Base-by-base conservation (phyloP, 169 alveolate genomes). In the Theileria annulata region DNA sequence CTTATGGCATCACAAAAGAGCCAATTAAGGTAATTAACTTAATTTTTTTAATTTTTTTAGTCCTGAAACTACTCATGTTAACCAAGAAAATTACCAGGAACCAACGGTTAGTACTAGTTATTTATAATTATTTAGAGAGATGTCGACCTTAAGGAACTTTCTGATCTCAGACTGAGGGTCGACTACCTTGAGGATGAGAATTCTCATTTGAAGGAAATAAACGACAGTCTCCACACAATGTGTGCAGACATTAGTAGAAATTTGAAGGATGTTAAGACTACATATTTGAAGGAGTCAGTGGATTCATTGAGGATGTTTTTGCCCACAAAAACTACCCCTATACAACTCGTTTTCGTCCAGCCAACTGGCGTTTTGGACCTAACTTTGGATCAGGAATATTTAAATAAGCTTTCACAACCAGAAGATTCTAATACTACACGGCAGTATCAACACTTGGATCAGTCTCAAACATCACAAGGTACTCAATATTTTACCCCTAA, bases 341-440 rank as follows among this genome's bases (percentile, higher is more conserved):
- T 82, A 21, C 89, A 82, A 75, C 71, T 82, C 56, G 48, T 82
- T 12, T 82, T 82, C 71, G 71, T 82, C 3, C 89, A 82, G 72
- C 89, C 89, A 31, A 82, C 89, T 17, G 51, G 81, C 21, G 89
- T 82, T 42, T 80, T 82, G 60, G 85, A 82, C 72, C 68, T 82
- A 30, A 85, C 67, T 10, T 62, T 82, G 19, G 86, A 82, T 21
- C 63, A 49, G 54, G 82, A 82, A 21, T 37, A 49, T 17, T 28
- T 68, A 21, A 28, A 10, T 13, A 17, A 13, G 27, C 33, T 23
- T 30, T 66, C 74, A 4, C 51, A 42, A 42, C 0, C 51, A 10
- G 13, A 42, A 42, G 51, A 42, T 1, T 42, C 51, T 3, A 8
- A 42, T 28, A 59, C 17, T 67, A 28, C 67, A 28, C 33, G 13